Base-by-base conservation (phyloP, 176 grass and related monocot species). In the Panicum miliaceum region DNA sequence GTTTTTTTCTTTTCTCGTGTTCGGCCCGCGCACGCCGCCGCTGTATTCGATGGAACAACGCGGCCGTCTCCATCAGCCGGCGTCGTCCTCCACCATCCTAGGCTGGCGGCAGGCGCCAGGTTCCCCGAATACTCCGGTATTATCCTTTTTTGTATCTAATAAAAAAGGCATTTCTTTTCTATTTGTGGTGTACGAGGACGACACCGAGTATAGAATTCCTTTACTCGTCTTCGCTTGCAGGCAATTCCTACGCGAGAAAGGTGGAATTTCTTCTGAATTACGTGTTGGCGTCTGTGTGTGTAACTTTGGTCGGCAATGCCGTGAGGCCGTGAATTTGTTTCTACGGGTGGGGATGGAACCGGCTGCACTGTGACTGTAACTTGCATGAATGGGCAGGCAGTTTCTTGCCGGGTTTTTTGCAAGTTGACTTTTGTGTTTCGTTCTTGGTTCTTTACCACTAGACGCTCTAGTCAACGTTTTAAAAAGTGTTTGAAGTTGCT, bases 51-150 rank as follows among this genome's bases (percentile, higher is more conserved):
- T 34, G 82, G 73, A 61, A 75, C 27, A 53, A 84, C 61, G 84
- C 80, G 75, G 75, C 68, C 68, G 79, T 87, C 80, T 20, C 67
- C 63, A 83, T 79, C 88, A 48, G 36, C 23, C 56, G 50, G 50
- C 50, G 50, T 51, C 48, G 3, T 41, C 27, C 87, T 42, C 47
- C 47, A 14, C 50, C 50, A 66, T 14, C 77, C 41, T 12, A 38
- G 65, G 72, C 60, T 40, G 22, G 38, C 38, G 68, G 68, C 41
- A 47, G 60, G 75, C 84, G 26, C 68, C 8, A 43, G 51, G 68
- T 79, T 69, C 84, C 16, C 73, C 8, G 36, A 43, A 70, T 22
- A 38, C 27, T 52, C 27, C 45, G 23, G 19, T 2, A 25, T 15
- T 36, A 20, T 38, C 12, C 5, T 3, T n/a, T 64, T 63, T 63